A percentile compares a stretch with the other conserved stretches of the same genome.
Evolutionary conservation across 495 filamentous ascomycete species (phyloP).

Genomic region (Parathielavia appendiculata): DNA sequence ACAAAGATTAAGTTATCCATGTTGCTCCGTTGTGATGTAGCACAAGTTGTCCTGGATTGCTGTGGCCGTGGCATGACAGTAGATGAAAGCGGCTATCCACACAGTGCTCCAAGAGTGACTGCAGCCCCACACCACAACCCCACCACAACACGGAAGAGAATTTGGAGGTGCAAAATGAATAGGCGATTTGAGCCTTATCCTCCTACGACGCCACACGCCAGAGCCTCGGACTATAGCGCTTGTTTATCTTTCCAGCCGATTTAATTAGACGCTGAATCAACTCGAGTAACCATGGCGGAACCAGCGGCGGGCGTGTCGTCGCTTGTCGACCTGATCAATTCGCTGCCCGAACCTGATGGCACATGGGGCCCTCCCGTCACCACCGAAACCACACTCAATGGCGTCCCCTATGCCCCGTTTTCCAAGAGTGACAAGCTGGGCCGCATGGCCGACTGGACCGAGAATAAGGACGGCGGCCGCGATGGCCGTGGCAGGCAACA

Average conservation of each 20-base stretch:
- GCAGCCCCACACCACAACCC: slow-evolving; percentile 24
- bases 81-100: not conserved
- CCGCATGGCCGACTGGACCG: slow-evolving; percentile 99
- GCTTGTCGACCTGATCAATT: slow-evolving; percentile 52
- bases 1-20: too few species aligned
- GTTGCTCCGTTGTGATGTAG: too few species aligned
- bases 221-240: too few species aligned
- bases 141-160: slow-evolving; percentile 25
- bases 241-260: not conserved
- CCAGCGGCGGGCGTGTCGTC: slow-evolving; percentile 29
- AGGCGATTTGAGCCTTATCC: slow-evolving; percentile 1
- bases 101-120: not conserved
- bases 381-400: slow-evolving; percentile 78
- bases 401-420: slow-evolving; percentile 94
- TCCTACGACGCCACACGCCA: not conserved
- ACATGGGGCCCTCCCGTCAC: slow-evolving; percentile 86
- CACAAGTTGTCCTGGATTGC: too few species aligned
- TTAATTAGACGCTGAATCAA: not conserved
- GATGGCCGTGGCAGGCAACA: slow-evolving; percentile 72
- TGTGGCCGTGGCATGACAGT: too few species aligned
- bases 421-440: slow-evolving; percentile 98
- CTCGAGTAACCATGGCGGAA: slow-evolving; percentile 25
- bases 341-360: slow-evolving; percentile 52
- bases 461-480: slow-evolving; percentile 70
- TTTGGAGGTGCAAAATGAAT: slow-evolving; percentile 6